These are phyloP conservation scores for Cyberlindnera saturnus DNA, from an alignment of 805 yeast genomes.

Conservation along the genomic window DNA sequence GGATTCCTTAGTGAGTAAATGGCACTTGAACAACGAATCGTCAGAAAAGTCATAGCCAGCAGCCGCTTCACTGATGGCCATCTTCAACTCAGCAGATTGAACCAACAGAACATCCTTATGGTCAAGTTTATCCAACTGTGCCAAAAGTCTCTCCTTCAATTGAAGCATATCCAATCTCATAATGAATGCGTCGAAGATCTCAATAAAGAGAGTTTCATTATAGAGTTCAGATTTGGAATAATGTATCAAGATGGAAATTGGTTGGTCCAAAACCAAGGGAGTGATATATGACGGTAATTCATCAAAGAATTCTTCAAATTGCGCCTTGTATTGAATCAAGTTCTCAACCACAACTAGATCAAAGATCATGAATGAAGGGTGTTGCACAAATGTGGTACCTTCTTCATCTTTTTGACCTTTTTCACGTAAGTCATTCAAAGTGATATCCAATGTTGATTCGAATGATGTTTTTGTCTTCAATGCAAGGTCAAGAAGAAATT, in stretches of 20 bases:
- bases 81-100: constrained; percentile 15
- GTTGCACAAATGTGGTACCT: constrained; percentile 12
- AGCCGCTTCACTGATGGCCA: constrained; percentile 20
- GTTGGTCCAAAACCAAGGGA: constrained; percentile 23
- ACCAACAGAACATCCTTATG: constrained; percentile 16
- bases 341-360: constrained; percentile 23
- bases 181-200: constrained; percentile 28
- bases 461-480: constrained; percentile 4
- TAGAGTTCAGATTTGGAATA: constrained; percentile 26
- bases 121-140: constrained; percentile 28
- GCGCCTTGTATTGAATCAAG: constrained; percentile 13
- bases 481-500: constrained; percentile 11
- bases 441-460: constrained; percentile 9
- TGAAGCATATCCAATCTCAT: constrained; percentile 17
- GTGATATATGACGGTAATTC: constrained; percentile 31
- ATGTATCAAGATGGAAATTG: constrained; percentile 27
- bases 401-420: constrained; percentile 18
- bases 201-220: constrained; percentile 18
- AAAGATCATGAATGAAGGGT: constrained; percentile 24
- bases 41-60: constrained; percentile 23
- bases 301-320: constrained; percentile 29
- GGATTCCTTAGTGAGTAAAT: constrained; percentile 30
- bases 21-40: constrained; percentile 22
- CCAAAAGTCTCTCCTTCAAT: constrained; percentile 22
- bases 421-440: constrained; percentile 16